Percentiles rank a stretch among this genome's conserved stretches.
phyloP scores from a whole-genome alignment of 768 basidiomycete species.

The Agrocybe praecox region DNA sequence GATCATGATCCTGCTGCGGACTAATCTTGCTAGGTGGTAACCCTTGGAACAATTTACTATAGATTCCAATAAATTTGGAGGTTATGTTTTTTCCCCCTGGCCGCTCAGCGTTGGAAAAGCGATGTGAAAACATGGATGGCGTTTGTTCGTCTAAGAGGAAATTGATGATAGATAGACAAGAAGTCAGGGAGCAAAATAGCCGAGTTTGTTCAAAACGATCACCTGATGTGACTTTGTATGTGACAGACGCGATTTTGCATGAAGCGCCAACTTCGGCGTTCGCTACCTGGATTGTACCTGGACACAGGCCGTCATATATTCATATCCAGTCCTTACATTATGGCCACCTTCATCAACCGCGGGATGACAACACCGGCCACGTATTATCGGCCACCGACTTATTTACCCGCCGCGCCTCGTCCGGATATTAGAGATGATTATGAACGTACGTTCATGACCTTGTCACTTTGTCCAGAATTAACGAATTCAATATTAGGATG shows the following conservation, averaged over 20 bases:
- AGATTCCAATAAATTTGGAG: slow-evolving; percentile 50
- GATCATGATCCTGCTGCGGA: slow-evolving; percentile 42
- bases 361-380: slow-evolving; percentile 17
- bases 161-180: not conserved
- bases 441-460: slow-evolving; percentile 54
- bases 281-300: too few relatives aligned
- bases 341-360: slow-evolving; percentile 25
- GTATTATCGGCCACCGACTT: slow-evolving; percentile 24
- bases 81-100: slow-evolving; percentile 19
- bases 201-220: not conserved
- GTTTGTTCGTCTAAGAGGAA: not conserved
- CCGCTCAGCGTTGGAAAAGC: not conserved
- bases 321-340: slow-evolving; percentile 5
- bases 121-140: not conserved
- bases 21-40: slow-evolving; percentile 42
- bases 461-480: too few relatives aligned
- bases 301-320: not conserved
- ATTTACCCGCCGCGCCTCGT: slow-evolving; percentile 27
- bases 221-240: slow-evolving; percentile 12
- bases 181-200: not conserved
- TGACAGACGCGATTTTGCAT: slow-evolving; percentile 22
- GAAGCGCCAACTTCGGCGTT: not conserved
- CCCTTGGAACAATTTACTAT: slow-evolving; percentile 56
- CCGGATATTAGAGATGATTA: slow-evolving; percentile 72
- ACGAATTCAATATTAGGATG: too few relatives aligned